A percentile compares a stretch with the other conserved stretches of the same genome.
phyloP scores from a whole-genome alignment of 805 yeast genomes.

The Barnettozyma siamensis region DNA sequence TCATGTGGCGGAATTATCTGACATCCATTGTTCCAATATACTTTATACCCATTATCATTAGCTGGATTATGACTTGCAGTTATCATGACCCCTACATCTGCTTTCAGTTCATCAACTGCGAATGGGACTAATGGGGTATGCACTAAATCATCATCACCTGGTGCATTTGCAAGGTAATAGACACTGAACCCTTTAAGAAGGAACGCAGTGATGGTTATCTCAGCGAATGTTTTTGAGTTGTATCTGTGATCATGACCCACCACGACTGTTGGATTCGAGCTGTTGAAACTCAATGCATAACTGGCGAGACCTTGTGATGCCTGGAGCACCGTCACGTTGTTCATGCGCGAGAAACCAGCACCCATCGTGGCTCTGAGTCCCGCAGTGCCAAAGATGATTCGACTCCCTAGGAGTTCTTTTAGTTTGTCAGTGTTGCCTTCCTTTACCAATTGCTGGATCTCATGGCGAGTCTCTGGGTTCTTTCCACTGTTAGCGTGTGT shows the following conservation, averaged over 20 bases:
- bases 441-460: constrained; percentile 43
- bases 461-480: constrained; percentile 44
- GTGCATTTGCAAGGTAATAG: constrained; percentile 43
- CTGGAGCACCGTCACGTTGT: constrained; percentile 81
- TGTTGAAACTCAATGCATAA: too few species aligned
- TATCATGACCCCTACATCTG: constrained; percentile 86
- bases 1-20: constrained; percentile 96
- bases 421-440: constrained; percentile 38
- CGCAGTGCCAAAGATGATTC: constrained; percentile 89
- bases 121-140: constrained; percentile 95
- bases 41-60: constrained; percentile 89
- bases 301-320: constrained; percentile 79
- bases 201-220: constrained; percentile 71
- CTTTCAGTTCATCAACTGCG: constrained; percentile 54
- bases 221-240: constrained; percentile 75
- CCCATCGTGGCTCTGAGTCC: constrained; percentile 86
- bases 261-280: too few species aligned
- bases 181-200: constrained; percentile 64
- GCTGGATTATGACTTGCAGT: constrained; percentile 89
- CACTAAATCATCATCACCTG: constrained; percentile 31
- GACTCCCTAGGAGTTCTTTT: constrained; percentile 42
- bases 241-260: constrained; percentile 91
- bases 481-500: neutral
- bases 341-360: constrained; percentile 87
- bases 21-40: constrained; percentile 89